Percentiles rank a stretch among this genome's conserved stretches.
phyloP scores from a whole-genome alignment of 306 rosid species.

The Senna tora region DNA sequence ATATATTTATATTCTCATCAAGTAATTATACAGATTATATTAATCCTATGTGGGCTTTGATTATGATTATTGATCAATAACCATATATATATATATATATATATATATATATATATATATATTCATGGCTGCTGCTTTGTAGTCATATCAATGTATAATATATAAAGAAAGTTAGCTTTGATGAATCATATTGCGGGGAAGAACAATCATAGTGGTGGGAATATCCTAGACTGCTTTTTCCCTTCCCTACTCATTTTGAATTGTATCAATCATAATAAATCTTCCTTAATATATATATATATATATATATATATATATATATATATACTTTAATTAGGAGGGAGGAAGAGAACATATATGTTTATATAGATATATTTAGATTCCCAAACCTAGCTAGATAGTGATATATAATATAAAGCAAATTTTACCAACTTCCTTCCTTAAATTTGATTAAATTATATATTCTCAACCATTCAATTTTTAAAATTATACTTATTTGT shows the following conservation, averaged over 20 bases:
- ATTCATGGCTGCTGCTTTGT: constrained; percentile 7
- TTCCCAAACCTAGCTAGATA: not conserved
- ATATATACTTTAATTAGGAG: constrained; percentile 22
- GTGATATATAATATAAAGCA: not conserved
- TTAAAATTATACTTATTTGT: too few relatives aligned
- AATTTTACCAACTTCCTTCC: not conserved
- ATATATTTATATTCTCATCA: constrained; percentile 8
- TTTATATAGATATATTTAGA: too few relatives aligned
- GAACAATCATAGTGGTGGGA: constrained; percentile 27
- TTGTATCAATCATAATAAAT: constrained; percentile 3
- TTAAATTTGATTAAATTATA: too few relatives aligned
- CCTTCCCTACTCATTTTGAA: constrained; percentile 14
- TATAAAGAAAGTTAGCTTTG: constrained; percentile 19
- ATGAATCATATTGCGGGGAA: constrained; percentile 14
- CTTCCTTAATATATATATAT: too few relatives aligned
- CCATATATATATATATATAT: not conserved
- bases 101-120: not conserved
- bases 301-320: too few relatives aligned
- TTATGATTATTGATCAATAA: constrained; percentile 6
- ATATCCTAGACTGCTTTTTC: constrained; percentile 34
- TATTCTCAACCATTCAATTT: too few relatives aligned
- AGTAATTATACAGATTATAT: not conserved
- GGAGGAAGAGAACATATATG: not conserved
- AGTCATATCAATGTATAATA: not conserved
- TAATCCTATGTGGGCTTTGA: constrained; percentile 17